Evolutionary conservation across 164 flowering plant species (phyloP).

Genomic region (Houttuynia cordata): DNA sequence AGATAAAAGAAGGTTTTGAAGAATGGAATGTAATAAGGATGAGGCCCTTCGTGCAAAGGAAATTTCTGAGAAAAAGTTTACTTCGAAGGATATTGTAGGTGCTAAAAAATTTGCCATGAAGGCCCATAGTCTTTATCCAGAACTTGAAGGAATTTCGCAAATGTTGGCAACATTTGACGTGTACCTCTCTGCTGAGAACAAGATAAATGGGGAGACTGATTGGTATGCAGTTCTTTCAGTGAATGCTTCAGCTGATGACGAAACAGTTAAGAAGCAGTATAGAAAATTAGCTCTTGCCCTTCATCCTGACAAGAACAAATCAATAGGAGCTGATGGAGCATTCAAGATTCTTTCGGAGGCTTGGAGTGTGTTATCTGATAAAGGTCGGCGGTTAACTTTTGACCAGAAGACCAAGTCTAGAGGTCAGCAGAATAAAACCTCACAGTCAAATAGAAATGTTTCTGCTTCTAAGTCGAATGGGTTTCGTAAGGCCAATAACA

Average conservation of each 20-base stretch:
- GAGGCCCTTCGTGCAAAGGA: constrained; percentile 70
- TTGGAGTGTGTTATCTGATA: constrained; percentile 80
- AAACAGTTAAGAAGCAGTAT: constrained; percentile 57
- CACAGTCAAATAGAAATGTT: constrained; percentile 21
- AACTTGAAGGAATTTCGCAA: constrained; percentile 56
- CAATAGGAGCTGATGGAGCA: constrained; percentile 90
- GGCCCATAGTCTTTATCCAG: constrained; percentile 61
- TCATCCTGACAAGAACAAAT: constrained; percentile 93
- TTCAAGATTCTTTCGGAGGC: constrained; percentile 78
- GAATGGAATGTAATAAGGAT: constrained; percentile 81
- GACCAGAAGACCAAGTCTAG: constrained; percentile 42
- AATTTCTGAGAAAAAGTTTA: constrained; percentile 61
- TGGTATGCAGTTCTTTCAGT: constrained; percentile 78
- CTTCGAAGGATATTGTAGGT: constrained; percentile 36
- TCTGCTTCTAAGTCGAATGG: constrained; percentile 34
- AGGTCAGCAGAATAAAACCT: constrained; percentile 18
- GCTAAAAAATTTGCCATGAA: constrained; percentile 72
- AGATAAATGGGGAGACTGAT: constrained; percentile 56
- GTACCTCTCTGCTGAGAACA: constrained; percentile 48
- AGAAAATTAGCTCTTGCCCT: constrained; percentile 76
- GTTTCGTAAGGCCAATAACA: constrained; percentile 27
- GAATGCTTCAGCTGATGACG: constrained; percentile 59
- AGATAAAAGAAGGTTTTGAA: not conserved
- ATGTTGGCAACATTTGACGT: constrained; percentile 62
- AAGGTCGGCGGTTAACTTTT: constrained; percentile 42